Base-by-base conservation (phyloP, 768 basidiomycete genomes). In the Hygrophoropsis aurantiaca region DNA sequence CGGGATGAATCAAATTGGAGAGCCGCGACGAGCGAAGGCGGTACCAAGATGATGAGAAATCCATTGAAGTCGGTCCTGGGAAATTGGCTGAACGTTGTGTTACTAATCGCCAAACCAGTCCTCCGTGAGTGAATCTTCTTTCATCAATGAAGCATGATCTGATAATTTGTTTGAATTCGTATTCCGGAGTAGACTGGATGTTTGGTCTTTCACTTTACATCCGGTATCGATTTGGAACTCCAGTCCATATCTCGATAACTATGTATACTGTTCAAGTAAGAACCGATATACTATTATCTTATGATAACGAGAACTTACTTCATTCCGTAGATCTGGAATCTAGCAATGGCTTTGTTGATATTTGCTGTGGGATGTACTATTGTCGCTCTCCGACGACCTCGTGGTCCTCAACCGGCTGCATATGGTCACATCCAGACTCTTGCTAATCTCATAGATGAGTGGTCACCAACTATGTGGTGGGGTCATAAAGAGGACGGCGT, bases 271-370 rank as follows among this genome's bases (percentile, higher is more conserved):
- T 40, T 40, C 38, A 40, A 19, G 38, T 40, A 20, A 19, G 38
- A 20, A 20, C 20, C 8, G 24, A 19, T 11, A 19, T 6, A 10
- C 6, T 10, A 20, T 16, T 4, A 3, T 36, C 15, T 26, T 5
- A 15, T 7, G 15, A 6, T 21, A 8, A 40, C n/a, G 38, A 15
- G 9, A 8, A 7, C 21, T 7, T 38, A 37, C 21, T 13, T 30
- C 27, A 13, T 7, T 6, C 10, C 38, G 18, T 32, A 66, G 63
- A 58, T 65, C 11, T 42, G 66, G 7, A 65, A 66, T 41, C 57
- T 62, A 16, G 46, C 59, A 20, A 48, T 2, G 2, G 53, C 47
- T 0, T 50, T 64, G 2, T 43, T 55, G 19, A 24, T 64, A 20
- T 50, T 61, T 35, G 49, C 59, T 4, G 27, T 66, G 15, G 24